Evolutionary conservation across 345 rosid genomes (phyloP).

Genomic region (Eucalyptus erythrocorys): DNA sequence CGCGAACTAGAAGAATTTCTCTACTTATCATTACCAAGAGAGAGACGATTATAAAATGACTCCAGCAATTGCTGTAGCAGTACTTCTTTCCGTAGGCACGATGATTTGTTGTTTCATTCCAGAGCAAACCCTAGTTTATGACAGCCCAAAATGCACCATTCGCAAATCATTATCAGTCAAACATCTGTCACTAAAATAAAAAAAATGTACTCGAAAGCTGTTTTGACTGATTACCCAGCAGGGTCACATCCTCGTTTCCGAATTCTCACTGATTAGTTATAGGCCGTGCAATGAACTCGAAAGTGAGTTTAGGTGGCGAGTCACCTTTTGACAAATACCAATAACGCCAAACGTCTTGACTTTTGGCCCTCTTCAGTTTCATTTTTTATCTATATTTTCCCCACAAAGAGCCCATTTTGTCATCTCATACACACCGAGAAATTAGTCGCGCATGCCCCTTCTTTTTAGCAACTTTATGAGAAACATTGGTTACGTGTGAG

Average conservation of each 20-base stretch:
- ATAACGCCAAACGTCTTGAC: neutral
- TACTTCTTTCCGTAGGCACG: neutral
- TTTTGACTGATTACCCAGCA: neutral
- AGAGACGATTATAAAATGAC: neutral
- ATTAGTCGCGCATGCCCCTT: neutral
- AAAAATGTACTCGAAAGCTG: neutral
- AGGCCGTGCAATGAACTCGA: neutral
- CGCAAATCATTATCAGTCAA: neutral
- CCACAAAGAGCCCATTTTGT: neutral
- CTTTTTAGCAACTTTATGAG: neutral
- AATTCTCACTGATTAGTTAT: neutral
- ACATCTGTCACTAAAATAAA: neutral
- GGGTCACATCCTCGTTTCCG: neutral
- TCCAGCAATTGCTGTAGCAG: neutral
- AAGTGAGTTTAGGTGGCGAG: neutral
- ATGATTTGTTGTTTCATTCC: neutral
- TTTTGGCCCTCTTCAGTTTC: neutral
- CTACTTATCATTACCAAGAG: neutral
- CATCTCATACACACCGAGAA: neutral
- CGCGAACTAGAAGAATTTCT: neutral
- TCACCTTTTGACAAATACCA: neutral
- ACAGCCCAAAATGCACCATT: neutral
- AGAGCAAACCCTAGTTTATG: neutral
- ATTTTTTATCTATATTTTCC: neutral
- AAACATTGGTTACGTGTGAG: neutral